phyloP scores from a whole-genome alignment of 345 rosid species.

The Sonneratia caseolaris region DNA sequence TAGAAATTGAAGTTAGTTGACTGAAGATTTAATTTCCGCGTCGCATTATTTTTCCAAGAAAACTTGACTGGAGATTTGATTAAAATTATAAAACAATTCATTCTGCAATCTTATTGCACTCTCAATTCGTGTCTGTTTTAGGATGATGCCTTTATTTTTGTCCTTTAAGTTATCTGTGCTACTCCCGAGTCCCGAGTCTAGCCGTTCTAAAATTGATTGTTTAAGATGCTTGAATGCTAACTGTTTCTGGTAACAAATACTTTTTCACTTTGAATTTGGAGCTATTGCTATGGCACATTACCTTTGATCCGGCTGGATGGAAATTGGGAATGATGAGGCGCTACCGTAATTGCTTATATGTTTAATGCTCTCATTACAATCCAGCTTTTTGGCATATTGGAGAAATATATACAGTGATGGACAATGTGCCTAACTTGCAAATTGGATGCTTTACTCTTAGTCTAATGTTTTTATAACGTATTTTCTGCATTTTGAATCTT shows the following conservation, averaged over 20 bases:
- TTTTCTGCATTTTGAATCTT: too few species aligned
- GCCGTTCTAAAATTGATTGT: neutral
- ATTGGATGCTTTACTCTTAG: neutral
- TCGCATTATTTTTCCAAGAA: too few species aligned
- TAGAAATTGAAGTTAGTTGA: neutral
- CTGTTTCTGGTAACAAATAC: too few species aligned
- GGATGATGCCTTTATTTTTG: neutral
- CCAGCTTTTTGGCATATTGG: neutral
- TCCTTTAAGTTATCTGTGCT: neutral
- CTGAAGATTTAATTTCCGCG: neutral
- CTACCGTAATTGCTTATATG: neutral
- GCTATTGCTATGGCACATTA: neutral
- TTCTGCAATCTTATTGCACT: too few species aligned
- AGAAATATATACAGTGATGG: neutral
- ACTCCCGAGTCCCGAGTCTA: neutral
- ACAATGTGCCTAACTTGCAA: neutral
- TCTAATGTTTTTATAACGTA: too few species aligned
- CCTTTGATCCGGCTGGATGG: neutral
- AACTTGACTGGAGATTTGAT: too few species aligned
- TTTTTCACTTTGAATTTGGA: neutral
- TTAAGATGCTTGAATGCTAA: neutral
- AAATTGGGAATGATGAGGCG: neutral
- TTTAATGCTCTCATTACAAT: neutral
- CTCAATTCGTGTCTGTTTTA: neutral
- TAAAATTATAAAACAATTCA: too few species aligned